A percentile compares a stretch with the other conserved stretches of the same genome.
Conservation (phyloP, 2,329 filamentous ascomycete genomes). For the Fusarium sacchari region DNA sequence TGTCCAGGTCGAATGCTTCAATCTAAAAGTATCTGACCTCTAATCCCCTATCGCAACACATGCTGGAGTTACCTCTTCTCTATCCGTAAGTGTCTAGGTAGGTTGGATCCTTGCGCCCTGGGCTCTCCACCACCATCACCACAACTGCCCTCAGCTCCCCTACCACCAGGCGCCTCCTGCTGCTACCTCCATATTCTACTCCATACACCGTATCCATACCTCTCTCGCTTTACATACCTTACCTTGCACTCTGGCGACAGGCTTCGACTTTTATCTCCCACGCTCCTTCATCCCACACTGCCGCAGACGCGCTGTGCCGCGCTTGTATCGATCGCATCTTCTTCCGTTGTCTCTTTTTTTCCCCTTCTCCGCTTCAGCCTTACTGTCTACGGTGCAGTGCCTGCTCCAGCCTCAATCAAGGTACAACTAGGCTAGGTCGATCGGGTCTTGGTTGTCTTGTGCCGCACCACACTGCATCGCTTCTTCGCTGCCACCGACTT, state of each 20-base stretch:
- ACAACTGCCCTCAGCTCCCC: slow-evolving; percentile 40
- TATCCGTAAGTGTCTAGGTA: neutral
- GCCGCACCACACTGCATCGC: slow-evolving; percentile 36
- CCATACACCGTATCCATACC: slow-evolving; percentile 31
- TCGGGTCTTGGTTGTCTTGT: slow-evolving; percentile 38
- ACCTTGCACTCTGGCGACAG: slow-evolving; percentile 40
- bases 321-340: slow-evolving; percentile 33
- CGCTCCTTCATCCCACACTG: slow-evolving; percentile 43
- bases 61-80: slow-evolving; percentile 1
- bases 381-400: slow-evolving; percentile 32
- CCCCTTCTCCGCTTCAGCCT: slow-evolving; percentile 30
- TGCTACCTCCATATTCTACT: slow-evolving; percentile 19
- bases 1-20: neutral
- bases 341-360: slow-evolving; percentile 33
- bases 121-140: slow-evolving; percentile 22
- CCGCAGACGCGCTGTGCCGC: slow-evolving; percentile 43
- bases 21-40: neutral
- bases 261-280: slow-evolving; percentile 44
- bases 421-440: slow-evolving; percentile 18
- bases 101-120: slow-evolving; percentile 14
- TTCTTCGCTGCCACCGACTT: slow-evolving; percentile 44
- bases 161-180: slow-evolving; percentile 40
- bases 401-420: slow-evolving; percentile 39
- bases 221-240: slow-evolving; percentile 20
- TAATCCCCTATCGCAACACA: slow-evolving; percentile 29